Base-by-base conservation (phyloP, 495 filamentous ascomycete species). In the Lepidopterella palustris region DNA sequence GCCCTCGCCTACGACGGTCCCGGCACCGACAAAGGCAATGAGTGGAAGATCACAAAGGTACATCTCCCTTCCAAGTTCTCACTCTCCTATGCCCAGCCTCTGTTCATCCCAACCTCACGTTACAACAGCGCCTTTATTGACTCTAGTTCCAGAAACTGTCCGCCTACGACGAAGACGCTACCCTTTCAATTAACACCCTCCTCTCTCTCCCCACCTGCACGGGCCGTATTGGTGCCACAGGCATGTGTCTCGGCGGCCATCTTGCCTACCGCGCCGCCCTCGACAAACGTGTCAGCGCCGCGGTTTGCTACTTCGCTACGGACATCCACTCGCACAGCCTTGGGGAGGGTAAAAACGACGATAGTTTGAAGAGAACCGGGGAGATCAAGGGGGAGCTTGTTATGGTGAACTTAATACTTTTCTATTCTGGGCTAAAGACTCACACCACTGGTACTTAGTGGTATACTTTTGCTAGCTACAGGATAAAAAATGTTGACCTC, bases 221-320 rank as follows among this genome's bases (percentile, higher is more conserved):
- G 63, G 91, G 92, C 29, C 81, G 82, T 10, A 83, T 97, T 55
- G 92, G 92, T 42, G 77, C 88, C 1, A 95, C 91, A 6, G 92
- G 92, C 29, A 97, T 97, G 92, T 96, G 92, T 72, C 83, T 97
- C 3, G 92, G 92, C 53, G 92, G 92, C 3, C 92, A 97, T 71
- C 80, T 96, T 23, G 87, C 92, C 40, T 87, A 89, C 64, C 83
- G 92, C 53, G 90, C 87, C 67, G 89, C 85, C 55, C 77, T 96
- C 51, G 89, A 96, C 70, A 78, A 79, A 23, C 79, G 90, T 25
- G 81, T 96, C 51, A 82, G 78, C 45, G 88, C 88, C 26, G 80
- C 84, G 24, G 87, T 95, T 26, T 86, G 88, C 63, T 97, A 93
- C 74, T 96, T 97, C 74, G 92, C 88, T 1, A 97, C 92, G 5